Evolutionary conservation across 192 early-diverging fungal genomes (phyloP), one percentile per base, ranked within the genome.

Genomic region (Geosiphon pyriformis): DNA sequence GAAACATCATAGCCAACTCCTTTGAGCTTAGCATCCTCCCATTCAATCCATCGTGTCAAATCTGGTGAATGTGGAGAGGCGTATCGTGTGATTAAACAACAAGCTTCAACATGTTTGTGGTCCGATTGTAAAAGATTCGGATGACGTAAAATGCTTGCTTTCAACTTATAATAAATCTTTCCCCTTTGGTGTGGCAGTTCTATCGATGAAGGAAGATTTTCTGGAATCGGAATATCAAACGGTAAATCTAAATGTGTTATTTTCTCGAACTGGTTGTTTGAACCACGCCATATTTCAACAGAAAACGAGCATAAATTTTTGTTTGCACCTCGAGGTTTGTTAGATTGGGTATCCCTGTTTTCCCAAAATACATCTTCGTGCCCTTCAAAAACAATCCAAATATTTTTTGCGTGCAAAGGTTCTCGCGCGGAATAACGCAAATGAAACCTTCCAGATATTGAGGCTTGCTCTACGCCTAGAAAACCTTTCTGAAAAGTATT

Each of bases 111-210:
- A 29, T 31, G 15, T 15, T 42, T 6, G 25, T 61, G 42, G 3
- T 61, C 29, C 12, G 4, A 18, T 15, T 48, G 22, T 29, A 35
- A 42, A 61, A 42, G 17, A 17, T 42, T 48, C 8, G 27, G 46
- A 2, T 25, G 23, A 25, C 63, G 50, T 15, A 32, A 54, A n/a
- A 65, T 55, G 30, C 12, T 18, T 15, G 32, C 63, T 27, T 29
- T 51, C 22, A 65, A 22, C 23, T 3, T 51, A 54, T 65, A 65
- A 22, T 30, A 65, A 54, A 65, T 37, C 27, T 30, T 54, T 51
- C 63, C 63, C 12, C 32, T 18, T 18, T 50, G 50, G 33, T 27
- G 10, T 33, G 47, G 27, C 32, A 65, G 23, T 3, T 3, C 2
- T 0, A 42, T 7, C 12, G 63, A 65, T 26, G 50, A 23, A 0